Percentiles rank a stretch among this genome's conserved stretches.
phyloP scores from a whole-genome alignment of 129 eudicot genomes.

The Dittrichia graveolens region DNA sequence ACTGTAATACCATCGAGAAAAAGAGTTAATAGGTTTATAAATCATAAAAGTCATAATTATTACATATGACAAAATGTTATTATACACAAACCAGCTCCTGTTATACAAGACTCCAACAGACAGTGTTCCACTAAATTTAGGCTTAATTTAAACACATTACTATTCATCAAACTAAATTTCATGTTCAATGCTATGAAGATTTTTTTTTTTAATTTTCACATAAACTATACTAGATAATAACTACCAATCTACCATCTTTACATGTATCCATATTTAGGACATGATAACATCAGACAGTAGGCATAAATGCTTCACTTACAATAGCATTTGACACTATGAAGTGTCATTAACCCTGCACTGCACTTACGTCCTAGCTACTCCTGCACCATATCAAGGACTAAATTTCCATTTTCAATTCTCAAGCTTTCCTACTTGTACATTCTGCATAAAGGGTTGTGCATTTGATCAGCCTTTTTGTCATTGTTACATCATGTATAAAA shows the following conservation, averaged over 20 bases:
- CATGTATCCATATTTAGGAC: constrained; percentile 20
- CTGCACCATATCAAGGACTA: constrained; percentile 33
- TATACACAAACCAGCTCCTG: no score
- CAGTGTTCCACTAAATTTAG: no score
- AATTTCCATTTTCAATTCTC: constrained; percentile 17
- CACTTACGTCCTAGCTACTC: constrained; percentile 13
- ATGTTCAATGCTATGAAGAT: no score
- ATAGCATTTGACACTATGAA: constrained; percentile 33
- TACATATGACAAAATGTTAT: no score
- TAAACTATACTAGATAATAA: no score
- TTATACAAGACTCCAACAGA: no score
- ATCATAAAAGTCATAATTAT: no score
- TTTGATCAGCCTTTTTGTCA: constrained; percentile 23
- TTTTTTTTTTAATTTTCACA: no score
- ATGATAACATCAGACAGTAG: constrained; percentile 17
- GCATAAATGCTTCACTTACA: constrained; percentile 37
- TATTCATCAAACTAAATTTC: no score
- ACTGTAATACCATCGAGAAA: no score
- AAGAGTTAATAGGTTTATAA: no score
- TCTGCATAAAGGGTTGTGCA: constrained; percentile 26
- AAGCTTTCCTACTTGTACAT: constrained; percentile 25
- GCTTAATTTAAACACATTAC: no score
- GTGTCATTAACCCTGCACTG: constrained; percentile 39
- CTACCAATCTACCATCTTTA: not conserved
- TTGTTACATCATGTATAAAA: constrained; percentile 36